Evolutionary conservation across 192 early-diverging fungal genomes (phyloP).

Genomic region (Mortierella hygrophila): DNA sequence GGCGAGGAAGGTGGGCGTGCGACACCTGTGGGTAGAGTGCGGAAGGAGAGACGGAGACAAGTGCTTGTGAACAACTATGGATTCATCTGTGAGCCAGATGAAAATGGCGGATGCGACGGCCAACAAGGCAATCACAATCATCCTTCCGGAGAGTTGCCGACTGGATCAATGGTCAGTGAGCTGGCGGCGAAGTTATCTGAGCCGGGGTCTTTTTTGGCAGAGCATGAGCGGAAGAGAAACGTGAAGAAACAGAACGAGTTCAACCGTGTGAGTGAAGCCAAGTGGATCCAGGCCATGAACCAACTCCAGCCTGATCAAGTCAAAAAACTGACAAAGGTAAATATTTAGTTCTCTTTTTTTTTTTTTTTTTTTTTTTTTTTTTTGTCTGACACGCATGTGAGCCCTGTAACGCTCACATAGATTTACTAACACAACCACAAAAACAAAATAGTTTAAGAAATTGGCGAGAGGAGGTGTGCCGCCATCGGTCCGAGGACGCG

Average conservation of each 20-base stretch:
- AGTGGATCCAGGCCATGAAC: constrained; percentile 53
- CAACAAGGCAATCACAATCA: not conserved
- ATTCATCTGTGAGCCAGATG: constrained; percentile 33
- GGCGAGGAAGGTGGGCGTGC: constrained; percentile 4
- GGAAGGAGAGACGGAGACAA: constrained; percentile 2
- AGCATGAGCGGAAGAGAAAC: constrained; percentile 23
- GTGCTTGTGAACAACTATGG: constrained; percentile 40
- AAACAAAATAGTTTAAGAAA: constrained; percentile 72
- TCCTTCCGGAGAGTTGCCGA: not conserved
- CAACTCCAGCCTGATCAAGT: constrained; percentile 46
- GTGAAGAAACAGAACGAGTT: constrained; percentile 40
- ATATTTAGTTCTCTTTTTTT: too few species aligned
- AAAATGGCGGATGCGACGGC: not conserved
- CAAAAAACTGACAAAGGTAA: constrained; percentile 54
- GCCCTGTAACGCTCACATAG: not conserved
- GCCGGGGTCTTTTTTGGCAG: constrained; percentile 9
- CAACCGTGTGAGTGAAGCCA: constrained; percentile 28
- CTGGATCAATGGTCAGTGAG: constrained; percentile 20
- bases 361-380: not conserved
- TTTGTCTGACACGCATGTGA: not conserved
- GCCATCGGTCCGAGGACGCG: constrained; percentile 72
- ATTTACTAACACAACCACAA: not conserved
- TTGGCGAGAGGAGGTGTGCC: constrained; percentile 78
- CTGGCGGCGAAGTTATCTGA: constrained; percentile 12
- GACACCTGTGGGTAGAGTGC: not conserved